Percentiles rank a stretch among this genome's conserved stretches.
Evolutionary conservation across 176 grass and related monocot species (phyloP).

Genomic region (Typha latifolia): DNA sequence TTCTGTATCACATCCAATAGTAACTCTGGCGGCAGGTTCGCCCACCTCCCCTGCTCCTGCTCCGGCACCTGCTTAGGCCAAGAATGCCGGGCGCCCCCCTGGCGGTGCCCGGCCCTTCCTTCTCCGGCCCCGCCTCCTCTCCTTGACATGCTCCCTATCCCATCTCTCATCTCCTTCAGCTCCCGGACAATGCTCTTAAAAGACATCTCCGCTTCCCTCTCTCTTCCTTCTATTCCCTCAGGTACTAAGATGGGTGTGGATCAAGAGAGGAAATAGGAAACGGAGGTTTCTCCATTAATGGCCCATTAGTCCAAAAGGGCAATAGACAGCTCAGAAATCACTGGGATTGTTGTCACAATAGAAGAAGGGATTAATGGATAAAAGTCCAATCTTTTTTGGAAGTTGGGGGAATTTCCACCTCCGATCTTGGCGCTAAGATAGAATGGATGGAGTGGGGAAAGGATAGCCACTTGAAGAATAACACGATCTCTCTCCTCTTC

Average conservation of each 20-base stretch:
- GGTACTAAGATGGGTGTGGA: conserved; percentile 20
- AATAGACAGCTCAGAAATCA: not conserved
- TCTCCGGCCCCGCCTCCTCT: conserved; percentile 29
- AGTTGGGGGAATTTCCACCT: not conserved
- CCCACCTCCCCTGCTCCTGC: conserved; percentile 52
- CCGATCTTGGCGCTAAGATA: no score
- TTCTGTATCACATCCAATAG: conserved; percentile 89
- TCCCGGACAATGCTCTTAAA: conserved; percentile 76
- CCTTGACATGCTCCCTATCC: conserved; percentile 74
- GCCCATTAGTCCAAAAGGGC: no score
- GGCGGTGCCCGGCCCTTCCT: conserved; percentile 30
- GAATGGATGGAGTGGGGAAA: no score
- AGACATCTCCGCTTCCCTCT: conserved; percentile 47
- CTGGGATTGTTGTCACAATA: not conserved
- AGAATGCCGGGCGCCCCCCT: conserved; percentile 34
- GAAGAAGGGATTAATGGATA: not conserved
- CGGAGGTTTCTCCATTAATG: no score
- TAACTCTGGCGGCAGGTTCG: conserved; percentile 83
- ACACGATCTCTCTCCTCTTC: not conserved
- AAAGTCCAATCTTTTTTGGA: not conserved
- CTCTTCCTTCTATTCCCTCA: conserved; percentile 8
- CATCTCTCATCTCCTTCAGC: conserved; percentile 89
- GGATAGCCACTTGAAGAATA: no score
- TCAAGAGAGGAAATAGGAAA: conserved; percentile 4
- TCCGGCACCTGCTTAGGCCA: conserved; percentile 56